Conservation (phyloP, 106 monocot species). For the Dioscorea dumetorum region DNA sequence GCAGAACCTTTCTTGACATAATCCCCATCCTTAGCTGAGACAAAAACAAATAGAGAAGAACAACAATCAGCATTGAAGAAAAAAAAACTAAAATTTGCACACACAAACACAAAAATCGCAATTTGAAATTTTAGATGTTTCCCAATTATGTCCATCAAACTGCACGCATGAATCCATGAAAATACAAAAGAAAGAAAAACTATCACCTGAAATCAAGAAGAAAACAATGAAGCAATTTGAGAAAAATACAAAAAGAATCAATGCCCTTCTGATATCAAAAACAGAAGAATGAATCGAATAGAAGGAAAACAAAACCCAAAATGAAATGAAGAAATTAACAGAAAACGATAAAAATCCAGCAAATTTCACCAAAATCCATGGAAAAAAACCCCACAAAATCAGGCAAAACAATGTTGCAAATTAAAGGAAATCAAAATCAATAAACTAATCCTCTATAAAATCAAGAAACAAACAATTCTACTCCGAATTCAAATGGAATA, state of each 20-base stretch:
- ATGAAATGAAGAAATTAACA: background rate
- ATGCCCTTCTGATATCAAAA: too few relatives aligned
- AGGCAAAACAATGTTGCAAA: background rate
- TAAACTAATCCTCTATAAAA: background rate
- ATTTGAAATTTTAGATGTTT: background rate
- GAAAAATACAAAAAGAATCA: too few relatives aligned
- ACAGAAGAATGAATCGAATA: too few relatives aligned
- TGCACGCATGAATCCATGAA: too few relatives aligned
- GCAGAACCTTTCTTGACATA: slow-evolving; percentile 36
- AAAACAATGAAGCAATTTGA: too few relatives aligned
- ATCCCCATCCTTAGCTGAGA: slow-evolving; percentile 23
- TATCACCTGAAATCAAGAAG: too few relatives aligned
- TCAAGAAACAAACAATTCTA: background rate
- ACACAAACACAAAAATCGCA: background rate
- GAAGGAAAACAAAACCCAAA: too few relatives aligned
- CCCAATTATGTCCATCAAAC: background rate
- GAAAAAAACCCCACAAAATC: background rate
- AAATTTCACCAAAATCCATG: too few relatives aligned
- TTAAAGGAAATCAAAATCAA: background rate
- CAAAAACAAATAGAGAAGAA: background rate
- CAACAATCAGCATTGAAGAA: background rate
- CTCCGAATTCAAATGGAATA: background rate
- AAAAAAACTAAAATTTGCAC: background rate
- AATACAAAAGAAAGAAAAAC: too few relatives aligned
- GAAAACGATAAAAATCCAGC: background rate